Base-by-base conservation (phyloP, 2,329 filamentous ascomycete genomes). In the Trichothecium sympodiale region DNA sequence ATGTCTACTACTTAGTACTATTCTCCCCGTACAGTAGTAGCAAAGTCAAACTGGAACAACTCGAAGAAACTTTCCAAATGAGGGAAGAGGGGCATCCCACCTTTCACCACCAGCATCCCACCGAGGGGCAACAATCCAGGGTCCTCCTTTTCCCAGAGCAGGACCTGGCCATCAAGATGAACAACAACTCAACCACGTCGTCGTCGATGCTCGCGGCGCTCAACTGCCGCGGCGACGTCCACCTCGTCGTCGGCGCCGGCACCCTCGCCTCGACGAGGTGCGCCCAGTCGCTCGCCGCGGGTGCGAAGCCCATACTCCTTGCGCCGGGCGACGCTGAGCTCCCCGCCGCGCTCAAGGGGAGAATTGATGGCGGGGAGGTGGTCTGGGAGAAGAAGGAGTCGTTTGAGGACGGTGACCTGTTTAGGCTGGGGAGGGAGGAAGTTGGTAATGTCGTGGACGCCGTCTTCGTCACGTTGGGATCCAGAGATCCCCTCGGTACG, bases 251-350 rank as follows among this genome's bases (percentile, higher is more conserved):
- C 43, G 91, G 91, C 40, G 79, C 81, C 25, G 91, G 88, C 50
- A 78, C 89, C 12, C 71, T 98, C 29, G 89, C 91, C n/a, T 81
- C 82, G 35, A 74, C 86, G 23, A 76, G 91, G 47, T 93, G 84
- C 61, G 64, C 72, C 10, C 83, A 85, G 52, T 88, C 85, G 3
- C 60, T 95, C 34, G 74, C 81, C 49, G 83, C 85, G 13, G 89
- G 89, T 48, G 91, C 91, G 34, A 74, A 59, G 32, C 86, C 91
- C 0, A 72, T 91, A 29, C 62, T 96, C 31, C 69, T 98, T 49
- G 77, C 86, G 3, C 80, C 85, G 6, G 29, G 6, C 13, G 29
- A 34, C 2, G 65, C 69, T 7, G 71, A 75, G 29, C 52, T 77
- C 16, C 73, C 77, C 46, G 71, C 72, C 48, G 62, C 62, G 18